Conservation (phyloP, 2,329 filamentous ascomycete genomes). For the Orbilia oligospora region DNA sequence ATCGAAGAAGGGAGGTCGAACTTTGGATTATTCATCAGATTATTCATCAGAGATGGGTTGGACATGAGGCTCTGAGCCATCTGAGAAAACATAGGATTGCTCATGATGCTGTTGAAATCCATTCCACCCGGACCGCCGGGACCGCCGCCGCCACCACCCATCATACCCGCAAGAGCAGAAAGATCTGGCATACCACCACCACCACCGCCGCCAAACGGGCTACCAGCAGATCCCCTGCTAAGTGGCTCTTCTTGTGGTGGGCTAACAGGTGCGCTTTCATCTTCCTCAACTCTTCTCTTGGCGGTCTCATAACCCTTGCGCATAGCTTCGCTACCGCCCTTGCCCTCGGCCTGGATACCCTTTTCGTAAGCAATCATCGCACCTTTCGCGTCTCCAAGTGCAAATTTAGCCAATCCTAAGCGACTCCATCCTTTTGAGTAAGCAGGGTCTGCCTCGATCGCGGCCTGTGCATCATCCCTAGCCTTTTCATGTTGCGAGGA, state of each 20-base stretch:
- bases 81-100: slow-evolving; percentile 96
- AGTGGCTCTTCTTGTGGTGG: slow-evolving; percentile 71
- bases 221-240: slow-evolving; percentile 68
- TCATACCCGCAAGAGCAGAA: slow-evolving; percentile 79
- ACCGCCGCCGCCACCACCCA: slow-evolving; percentile 75
- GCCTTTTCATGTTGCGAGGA: slow-evolving; percentile 87
- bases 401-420: slow-evolving; percentile 90
- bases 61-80: slow-evolving; percentile 99
- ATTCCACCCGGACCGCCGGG: slow-evolving; percentile 77
- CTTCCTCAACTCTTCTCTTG: slow-evolving; percentile 86
- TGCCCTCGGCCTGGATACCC: slow-evolving; percentile 94
- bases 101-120: slow-evolving; percentile 91
- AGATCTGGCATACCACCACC: slow-evolving; percentile 79
- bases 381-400: slow-evolving; percentile 88
- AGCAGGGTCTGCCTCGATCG: slow-evolving; percentile 86
- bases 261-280: slow-evolving; percentile 73
- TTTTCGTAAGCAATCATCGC: slow-evolving; percentile 94
- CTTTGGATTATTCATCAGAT: slow-evolving; percentile 91
- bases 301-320: slow-evolving; percentile 97
- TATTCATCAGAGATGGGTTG: slow-evolving; percentile 92
- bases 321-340: slow-evolving; percentile 95
- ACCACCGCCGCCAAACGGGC: slow-evolving; percentile 66
- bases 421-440: slow-evolving; percentile 99
- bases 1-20: slow-evolving; percentile 13
- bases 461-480: slow-evolving; percentile 88